phyloP scores from a whole-genome alignment of 2,329 filamentous ascomycete species.

The Parafenestella ontariensis region DNA sequence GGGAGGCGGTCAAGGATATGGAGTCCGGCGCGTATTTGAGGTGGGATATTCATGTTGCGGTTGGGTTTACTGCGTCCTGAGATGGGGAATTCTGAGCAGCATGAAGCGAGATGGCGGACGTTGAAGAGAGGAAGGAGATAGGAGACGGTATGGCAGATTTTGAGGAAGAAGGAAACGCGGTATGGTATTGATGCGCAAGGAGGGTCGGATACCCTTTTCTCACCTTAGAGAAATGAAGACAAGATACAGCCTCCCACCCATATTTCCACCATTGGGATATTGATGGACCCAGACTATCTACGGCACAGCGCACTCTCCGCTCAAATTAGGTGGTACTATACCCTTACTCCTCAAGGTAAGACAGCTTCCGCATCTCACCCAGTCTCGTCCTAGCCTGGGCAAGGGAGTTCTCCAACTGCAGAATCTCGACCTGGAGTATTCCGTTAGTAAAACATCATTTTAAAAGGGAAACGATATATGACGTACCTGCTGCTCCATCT shows the following conservation, averaged over 20 bases:
- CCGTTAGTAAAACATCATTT: slow-evolving; percentile 17
- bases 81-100: not conserved
- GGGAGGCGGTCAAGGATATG: slow-evolving; percentile 27
- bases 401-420: slow-evolving; percentile 90
- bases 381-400: slow-evolving; percentile 79
- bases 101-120: no score
- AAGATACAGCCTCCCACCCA: not conserved
- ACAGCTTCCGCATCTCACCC: slow-evolving; percentile 98
- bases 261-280: not conserved
- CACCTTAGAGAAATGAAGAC: not conserved
- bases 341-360: slow-evolving; percentile 66
- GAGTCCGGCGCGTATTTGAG: slow-evolving; percentile 37
- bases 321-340: not conserved
- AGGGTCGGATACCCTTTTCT: not conserved
- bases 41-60: slow-evolving; percentile 39
- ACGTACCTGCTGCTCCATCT: slow-evolving; percentile 99
- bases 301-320: not conserved
- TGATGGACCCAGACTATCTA: not conserved
- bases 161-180: not conserved
- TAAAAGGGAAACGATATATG: not conserved
- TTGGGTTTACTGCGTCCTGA: slow-evolving; percentile 25
- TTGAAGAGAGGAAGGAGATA: not conserved
- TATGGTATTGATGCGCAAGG: not conserved
- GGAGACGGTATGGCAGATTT: no score
- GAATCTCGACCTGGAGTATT: slow-evolving; percentile 80